Evolutionary conservation across 2,329 filamentous ascomycete genomes (phyloP).

Genomic region (Coniochaeta pulveracea): DNA sequence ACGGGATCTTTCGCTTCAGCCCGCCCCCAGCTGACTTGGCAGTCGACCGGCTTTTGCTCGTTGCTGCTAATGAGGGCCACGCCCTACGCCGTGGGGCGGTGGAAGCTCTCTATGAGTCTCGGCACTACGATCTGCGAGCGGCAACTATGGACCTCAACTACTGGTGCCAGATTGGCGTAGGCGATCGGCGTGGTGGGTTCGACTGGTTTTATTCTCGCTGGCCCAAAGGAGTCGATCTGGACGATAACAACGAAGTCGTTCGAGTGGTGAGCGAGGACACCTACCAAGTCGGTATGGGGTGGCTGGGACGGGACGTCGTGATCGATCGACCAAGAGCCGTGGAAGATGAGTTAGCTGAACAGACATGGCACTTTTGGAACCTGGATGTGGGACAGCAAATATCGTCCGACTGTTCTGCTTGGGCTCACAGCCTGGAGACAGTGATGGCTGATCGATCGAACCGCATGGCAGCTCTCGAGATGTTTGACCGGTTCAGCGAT

Average conservation of each 20-base stretch:
- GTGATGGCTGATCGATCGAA: slow-evolving; percentile 6
- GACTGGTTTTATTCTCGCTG: slow-evolving; percentile 81
- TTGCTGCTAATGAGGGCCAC: slow-evolving; percentile 86
- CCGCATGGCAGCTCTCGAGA: slow-evolving; percentile 28
- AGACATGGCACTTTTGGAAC: slow-evolving; percentile 57
- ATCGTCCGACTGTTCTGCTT: slow-evolving; percentile 24
- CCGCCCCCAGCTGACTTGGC: slow-evolving; percentile 54
- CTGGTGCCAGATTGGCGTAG: slow-evolving; percentile 94
- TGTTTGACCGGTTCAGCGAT: slow-evolving; percentile 43
- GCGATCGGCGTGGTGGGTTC: slow-evolving; percentile 75
- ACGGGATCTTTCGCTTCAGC: slow-evolving; percentile 72
- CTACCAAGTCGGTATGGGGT: slow-evolving; percentile 68
- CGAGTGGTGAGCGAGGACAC: slow-evolving; percentile 75
- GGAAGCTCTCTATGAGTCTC: slow-evolving; percentile 56
- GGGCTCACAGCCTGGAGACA: slow-evolving; percentile 19
- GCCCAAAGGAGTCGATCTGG: slow-evolving; percentile 59
- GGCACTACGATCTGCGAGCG: slow-evolving; percentile 63
- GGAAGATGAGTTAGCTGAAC: slow-evolving; percentile 52
- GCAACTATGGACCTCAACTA: slow-evolving; percentile 79
- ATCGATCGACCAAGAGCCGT: slow-evolving; percentile 23
- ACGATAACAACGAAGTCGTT: slow-evolving; percentile 54
- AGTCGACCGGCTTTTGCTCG: slow-evolving; percentile 67
- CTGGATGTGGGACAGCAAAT: slow-evolving; percentile 47
- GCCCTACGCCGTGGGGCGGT: slow-evolving; percentile 58
- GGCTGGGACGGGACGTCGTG: slow-evolving; percentile 52